Conservation (phyloP, 768 basidiomycete genomes). For the Goffeauzyma gilvescens region DNA sequence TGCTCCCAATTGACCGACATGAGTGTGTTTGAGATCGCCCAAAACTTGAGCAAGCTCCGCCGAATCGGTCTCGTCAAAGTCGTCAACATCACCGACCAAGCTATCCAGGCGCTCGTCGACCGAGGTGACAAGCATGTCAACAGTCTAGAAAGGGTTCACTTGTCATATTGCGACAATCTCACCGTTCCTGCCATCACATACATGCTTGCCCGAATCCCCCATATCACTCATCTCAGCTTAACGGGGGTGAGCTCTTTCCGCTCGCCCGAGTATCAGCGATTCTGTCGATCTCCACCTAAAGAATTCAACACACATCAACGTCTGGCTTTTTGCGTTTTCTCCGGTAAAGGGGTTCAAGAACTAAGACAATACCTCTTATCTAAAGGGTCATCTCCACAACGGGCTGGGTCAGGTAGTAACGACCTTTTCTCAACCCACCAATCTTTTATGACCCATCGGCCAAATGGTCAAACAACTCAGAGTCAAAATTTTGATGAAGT, state of each 20-base stretch:
- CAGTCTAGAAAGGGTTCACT: slow-evolving; percentile 81
- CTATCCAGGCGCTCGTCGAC: slow-evolving; percentile 69
- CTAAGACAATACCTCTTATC: slow-evolving; percentile 50
- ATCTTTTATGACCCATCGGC: too few relatives aligned
- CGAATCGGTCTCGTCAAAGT: slow-evolving; percentile 86
- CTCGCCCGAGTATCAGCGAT: slow-evolving; percentile 63
- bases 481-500: too few relatives aligned
- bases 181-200: slow-evolving; percentile 78
- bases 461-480: too few relatives aligned
- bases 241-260: slow-evolving; percentile 93
- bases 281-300: slow-evolving; percentile 79
- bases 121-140: slow-evolving; percentile 39
- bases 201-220: slow-evolving; percentile 68
- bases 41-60: slow-evolving; percentile 62
- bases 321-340: slow-evolving; percentile 85
- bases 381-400: too few relatives aligned
- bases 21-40: slow-evolving; percentile 78
- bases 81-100: slow-evolving; percentile 78
- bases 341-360: slow-evolving; percentile 69
- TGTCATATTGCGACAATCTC: slow-evolving; percentile 93
- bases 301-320: slow-evolving; percentile 83
- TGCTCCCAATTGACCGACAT: slow-evolving; percentile 61
- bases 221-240: slow-evolving; percentile 80
- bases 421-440: too few relatives aligned
- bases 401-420: too few relatives aligned